Percentiles rank a stretch among this genome's conserved stretches.
Evolutionary conservation across 805 yeast species (phyloP).

Genomic region (Ogataea polymorpha): DNA sequence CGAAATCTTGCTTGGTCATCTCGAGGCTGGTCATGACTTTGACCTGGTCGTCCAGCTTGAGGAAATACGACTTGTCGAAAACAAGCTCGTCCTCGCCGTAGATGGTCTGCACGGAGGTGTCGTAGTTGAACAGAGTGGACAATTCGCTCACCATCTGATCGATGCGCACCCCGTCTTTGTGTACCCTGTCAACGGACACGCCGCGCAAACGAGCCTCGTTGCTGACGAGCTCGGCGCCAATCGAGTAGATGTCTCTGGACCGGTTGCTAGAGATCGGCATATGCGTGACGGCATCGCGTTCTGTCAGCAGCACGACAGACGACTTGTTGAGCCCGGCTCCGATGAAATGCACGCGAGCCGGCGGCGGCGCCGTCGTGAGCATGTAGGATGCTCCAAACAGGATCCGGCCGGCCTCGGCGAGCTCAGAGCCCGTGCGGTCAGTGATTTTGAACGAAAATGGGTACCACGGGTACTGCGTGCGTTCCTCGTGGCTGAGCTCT

Average conservation of each 20-base stretch:
- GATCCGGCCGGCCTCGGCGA: constrained; percentile 24
- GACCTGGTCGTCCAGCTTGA: constrained; percentile 13
- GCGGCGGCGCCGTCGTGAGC: constrained; percentile 26
- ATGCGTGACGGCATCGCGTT: constrained; percentile 11
- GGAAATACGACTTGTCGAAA: constrained; percentile 20
- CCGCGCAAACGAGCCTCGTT: constrained; percentile 14
- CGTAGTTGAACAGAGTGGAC: constrained; percentile 8
- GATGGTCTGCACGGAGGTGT: constrained; percentile 10
- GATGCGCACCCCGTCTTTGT: constrained; percentile 22
- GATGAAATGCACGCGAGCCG: constrained; percentile 31
- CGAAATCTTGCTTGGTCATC: constrained; percentile 24
- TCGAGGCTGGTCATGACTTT: constrained; percentile 11
- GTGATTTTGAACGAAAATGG: constrained; percentile 22
- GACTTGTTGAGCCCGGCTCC: constrained; percentile 28
- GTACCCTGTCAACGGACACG: constrained; percentile 9
- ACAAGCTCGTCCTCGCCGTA: constrained; percentile 18
- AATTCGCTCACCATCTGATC: constrained; percentile 7
- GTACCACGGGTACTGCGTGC: constrained; percentile 8
- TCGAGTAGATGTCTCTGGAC: constrained; percentile 12
- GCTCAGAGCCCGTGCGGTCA: constrained; percentile 16
- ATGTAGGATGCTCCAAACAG: constrained; percentile 33
- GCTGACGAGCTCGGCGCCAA: constrained; percentile 17
- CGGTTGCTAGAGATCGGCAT: constrained; percentile 6
- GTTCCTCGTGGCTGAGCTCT: constrained; percentile 14
- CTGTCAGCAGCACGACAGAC: constrained; percentile 27